These are phyloP conservation scores for Aspergillus vadensis DNA, from an alignment of 2,329 filamentous ascomycete genomes.

Conservation along the genomic window DNA sequence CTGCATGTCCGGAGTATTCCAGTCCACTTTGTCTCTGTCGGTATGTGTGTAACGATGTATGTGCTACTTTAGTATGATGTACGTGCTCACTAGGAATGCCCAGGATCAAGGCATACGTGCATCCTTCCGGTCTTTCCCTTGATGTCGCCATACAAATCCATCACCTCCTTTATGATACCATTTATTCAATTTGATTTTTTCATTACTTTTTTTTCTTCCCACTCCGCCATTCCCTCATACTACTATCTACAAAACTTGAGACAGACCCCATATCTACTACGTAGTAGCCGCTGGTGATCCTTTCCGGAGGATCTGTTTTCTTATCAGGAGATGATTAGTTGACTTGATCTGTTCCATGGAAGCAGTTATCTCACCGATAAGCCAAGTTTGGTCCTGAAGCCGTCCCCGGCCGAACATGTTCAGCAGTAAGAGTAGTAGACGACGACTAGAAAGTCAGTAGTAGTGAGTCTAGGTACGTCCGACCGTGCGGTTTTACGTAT, in stretches of 20 bases:
- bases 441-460: too few species aligned
- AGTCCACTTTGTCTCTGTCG: conserved; percentile 16
- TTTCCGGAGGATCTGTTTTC: not conserved
- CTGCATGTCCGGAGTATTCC: conserved; percentile 26
- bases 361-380: conserved; percentile 6
- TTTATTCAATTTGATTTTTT: not conserved
- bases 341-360: conserved; percentile 2
- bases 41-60: conserved; percentile 18
- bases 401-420: conserved; percentile 1
- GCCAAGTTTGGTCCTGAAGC: not conserved
- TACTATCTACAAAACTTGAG: not conserved
- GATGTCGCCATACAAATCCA: conserved; percentile 5
- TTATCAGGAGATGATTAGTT: not conserved
- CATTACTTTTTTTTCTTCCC: not conserved
- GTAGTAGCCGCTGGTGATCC: too few species aligned
- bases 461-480: not conserved
- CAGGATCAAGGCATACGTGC: conserved; percentile 14
- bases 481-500: not conserved
- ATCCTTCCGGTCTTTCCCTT: conserved; percentile 6
- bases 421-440: too few species aligned
- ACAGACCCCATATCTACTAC: too few species aligned
- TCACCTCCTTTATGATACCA: not conserved
- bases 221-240: not conserved
- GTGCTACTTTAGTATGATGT: conserved; percentile 15
- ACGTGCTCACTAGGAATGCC: conserved; percentile 13